Base-by-base conservation (phyloP, 1,284 basidiomycete species). In the Sanguinoderma infundibulare region DNA sequence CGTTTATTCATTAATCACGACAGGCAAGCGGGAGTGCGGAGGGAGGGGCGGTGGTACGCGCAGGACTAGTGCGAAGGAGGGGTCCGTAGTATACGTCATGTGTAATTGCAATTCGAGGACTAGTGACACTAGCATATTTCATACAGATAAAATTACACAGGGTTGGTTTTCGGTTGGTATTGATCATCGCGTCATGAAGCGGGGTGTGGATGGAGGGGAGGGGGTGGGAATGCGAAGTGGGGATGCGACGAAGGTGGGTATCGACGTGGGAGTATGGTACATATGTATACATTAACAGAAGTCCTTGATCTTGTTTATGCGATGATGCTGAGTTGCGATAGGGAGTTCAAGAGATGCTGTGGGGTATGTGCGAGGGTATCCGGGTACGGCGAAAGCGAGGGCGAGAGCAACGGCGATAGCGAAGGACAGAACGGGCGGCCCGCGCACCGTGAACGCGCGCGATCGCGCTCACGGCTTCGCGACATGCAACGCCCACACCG, bases 401-500 rank as follows among this genome's bases (percentile, higher is more conserved):
- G 12, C 8, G 42, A 8, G 9, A 24, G 15, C 39, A 12, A 42
- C 20, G 17, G 22, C 8, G 14, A 20, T 20, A 44, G 40, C 40
- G 42, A 34, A 5, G 32, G 8, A 1, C 4, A 20, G 49, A 50
- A n/a, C 28, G 26, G 15, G 17, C 26, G 15, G 7, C 17, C 3
- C 44, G 44, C 28, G 4, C 34, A 35, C 34, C 34, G 34, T 35
- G 34, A 14, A n/a, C 38, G 17, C 38, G 38, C 17, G 38, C 38
- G 8, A n/a, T n/a, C 10, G 17, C 53, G 51, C 50, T 65, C 62
- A 68, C 34, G 65, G 51, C 46, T 46, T 44, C n/a, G 59, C 62
- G 59, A 65, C 57, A 50, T 69, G 66, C 59, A 70, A 59, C 28
- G 57, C 53, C 69, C 69, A 70, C 34, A 70, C 67, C 38, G 61